These are phyloP conservation scores for Cucumis cinereus DNA, from an alignment of 306 rosid genomes.

Conservation along the genomic window DNA sequence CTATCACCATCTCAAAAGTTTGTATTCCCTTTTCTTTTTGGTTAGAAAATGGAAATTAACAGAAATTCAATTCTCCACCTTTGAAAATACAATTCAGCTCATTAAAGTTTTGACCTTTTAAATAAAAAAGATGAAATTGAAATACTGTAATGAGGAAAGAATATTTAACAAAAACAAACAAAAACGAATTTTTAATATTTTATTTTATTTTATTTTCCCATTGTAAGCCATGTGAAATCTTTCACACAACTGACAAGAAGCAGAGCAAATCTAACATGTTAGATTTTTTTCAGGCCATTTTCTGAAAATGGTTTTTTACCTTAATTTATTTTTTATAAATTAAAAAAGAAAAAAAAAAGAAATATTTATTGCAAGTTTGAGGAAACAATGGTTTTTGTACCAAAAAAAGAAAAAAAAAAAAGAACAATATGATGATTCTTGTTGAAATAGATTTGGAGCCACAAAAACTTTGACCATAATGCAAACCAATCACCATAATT, in stretches of 20 bases:
- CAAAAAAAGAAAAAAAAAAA: no score
- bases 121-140: background rate
- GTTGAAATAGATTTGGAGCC: no score
- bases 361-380: background rate
- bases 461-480: no score
- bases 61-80: background rate
- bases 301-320: background rate
- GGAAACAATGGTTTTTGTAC: no score
- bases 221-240: background rate
- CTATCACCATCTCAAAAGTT: background rate
- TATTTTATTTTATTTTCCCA: background rate
- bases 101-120: background rate
- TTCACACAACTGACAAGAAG: background rate
- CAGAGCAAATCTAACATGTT: background rate
- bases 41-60: background rate
- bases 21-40: background rate
- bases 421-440: no score
- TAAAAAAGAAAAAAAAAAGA: background rate
- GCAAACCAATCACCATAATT: no score
- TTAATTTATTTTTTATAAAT: background rate
- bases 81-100: background rate
- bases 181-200: background rate
- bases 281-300: slow-evolving; percentile 2
- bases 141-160: no score
- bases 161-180: background rate